phyloP scores from a whole-genome alignment of 164 flowering plant species.

The Warburgia ugandensis region DNA sequence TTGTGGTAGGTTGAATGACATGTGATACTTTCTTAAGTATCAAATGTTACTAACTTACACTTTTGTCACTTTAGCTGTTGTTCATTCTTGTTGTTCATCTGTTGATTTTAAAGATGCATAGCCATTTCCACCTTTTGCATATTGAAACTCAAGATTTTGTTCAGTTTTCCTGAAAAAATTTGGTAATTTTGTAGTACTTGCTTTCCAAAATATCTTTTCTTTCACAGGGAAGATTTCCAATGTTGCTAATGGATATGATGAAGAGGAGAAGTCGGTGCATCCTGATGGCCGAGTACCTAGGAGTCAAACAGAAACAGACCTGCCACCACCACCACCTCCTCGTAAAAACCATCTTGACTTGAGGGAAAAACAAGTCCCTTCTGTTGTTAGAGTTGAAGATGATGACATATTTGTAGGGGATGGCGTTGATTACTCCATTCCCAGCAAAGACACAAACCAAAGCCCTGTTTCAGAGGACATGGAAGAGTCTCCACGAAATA shows the following conservation, averaged over 20 bases:
- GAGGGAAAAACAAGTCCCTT: constrained; percentile 44
- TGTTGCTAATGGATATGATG: constrained; percentile 45
- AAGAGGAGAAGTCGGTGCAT: constrained; percentile 49
- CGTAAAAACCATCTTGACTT: constrained; percentile 36
- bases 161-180: too few relatives aligned
- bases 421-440: constrained; percentile 66
- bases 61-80: too few relatives aligned
- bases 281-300: constrained; percentile 33
- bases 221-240: constrained; percentile 45
- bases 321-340: constrained; percentile 68
- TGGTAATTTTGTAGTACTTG: too few relatives aligned
- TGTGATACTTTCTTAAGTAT: too few relatives aligned
- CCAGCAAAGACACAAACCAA: constrained; percentile 66
- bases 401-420: constrained; percentile 93
- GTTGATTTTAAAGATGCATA: too few relatives aligned
- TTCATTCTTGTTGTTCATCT: too few relatives aligned
- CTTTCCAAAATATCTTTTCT: background rate
- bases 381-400: constrained; percentile 61
- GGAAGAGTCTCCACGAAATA: constrained; percentile 91
- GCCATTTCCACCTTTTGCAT: too few relatives aligned
- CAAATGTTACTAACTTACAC: too few relatives aligned
- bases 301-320: constrained; percentile 36
- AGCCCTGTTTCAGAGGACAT: constrained; percentile 89
- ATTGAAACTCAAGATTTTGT: too few relatives aligned
- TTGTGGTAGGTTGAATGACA: too few relatives aligned